Evolutionary conservation across 441 rosid genomes (phyloP).

Genomic region (Erodium moschatum): DNA sequence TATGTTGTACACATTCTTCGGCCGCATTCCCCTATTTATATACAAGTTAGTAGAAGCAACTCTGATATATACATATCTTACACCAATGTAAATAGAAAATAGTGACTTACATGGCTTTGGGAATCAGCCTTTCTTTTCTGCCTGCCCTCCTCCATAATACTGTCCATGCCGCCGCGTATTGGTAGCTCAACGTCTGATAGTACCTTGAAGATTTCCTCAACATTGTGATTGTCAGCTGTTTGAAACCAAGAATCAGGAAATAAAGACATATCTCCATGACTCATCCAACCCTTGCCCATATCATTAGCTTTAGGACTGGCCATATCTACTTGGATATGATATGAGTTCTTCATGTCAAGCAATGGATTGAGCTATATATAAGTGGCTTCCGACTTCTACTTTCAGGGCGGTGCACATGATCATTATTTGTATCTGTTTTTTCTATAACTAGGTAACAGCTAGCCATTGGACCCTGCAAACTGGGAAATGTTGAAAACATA

Average conservation of each 20-base stretch:
- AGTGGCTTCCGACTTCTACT: not conserved
- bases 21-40: not conserved
- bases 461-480: not conserved
- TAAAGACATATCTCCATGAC: not conserved
- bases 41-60: too few relatives aligned
- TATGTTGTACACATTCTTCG: not conserved
- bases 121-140: too few relatives aligned
- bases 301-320: conserved; percentile 9
- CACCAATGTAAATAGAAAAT: too few relatives aligned
- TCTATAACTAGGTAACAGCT: too few relatives aligned
- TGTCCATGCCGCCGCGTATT: too few relatives aligned
- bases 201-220: conserved; percentile 2
- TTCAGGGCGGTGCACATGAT: conserved; percentile 6
- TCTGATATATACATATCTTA: too few relatives aligned
- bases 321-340: not conserved
- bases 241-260: conserved; percentile 9
- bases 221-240: not conserved
- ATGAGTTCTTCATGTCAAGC: conserved; percentile 6
- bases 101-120: not conserved
- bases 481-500: too few relatives aligned
- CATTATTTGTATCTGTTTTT: not conserved
- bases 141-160: too few relatives aligned
- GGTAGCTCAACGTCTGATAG: not conserved
- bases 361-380: not conserved
- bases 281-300: not conserved